Conservation (phyloP, 208 protist species). For the Leishmania gerbilli region DNA sequence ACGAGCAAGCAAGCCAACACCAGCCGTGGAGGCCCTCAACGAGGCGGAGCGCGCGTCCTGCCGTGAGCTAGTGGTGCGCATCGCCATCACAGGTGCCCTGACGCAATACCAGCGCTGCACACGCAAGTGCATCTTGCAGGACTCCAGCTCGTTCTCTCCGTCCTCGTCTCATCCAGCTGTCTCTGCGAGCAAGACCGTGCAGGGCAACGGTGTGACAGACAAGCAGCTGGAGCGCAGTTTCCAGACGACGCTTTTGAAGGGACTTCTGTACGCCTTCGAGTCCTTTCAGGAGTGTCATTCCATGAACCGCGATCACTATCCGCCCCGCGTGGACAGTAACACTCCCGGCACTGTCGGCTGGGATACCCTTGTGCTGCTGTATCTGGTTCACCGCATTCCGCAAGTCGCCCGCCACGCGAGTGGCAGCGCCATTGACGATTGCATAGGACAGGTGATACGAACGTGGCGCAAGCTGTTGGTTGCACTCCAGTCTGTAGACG, state of each 20-base stretch:
- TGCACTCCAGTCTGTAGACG: slow-evolving; percentile 72
- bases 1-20: slow-evolving; percentile 3
- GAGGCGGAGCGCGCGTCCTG: slow-evolving; percentile 50
- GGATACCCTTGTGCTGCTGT: slow-evolving; percentile 82
- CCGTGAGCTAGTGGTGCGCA: slow-evolving; percentile 51
- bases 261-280: slow-evolving; percentile 79
- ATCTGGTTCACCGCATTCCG: slow-evolving; percentile 81
- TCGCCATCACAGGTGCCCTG: slow-evolving; percentile 62
- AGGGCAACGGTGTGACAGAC: slow-evolving; percentile 2
- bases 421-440: slow-evolving; percentile 63
- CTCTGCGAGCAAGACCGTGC: neutral
- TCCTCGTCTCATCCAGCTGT: slow-evolving; percentile 1
- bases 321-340: slow-evolving; percentile 39
- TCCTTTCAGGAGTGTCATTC: slow-evolving; percentile 74
- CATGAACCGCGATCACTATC: slow-evolving; percentile 75
- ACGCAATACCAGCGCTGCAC: slow-evolving; percentile 37
- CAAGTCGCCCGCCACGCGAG: slow-evolving; percentile 63
- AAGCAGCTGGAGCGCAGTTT: slow-evolving; percentile 37
- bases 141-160: slow-evolving; percentile 1
- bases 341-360: slow-evolving; percentile 82
- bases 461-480: slow-evolving; percentile 82
- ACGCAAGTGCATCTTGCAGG: slow-evolving; percentile 18
- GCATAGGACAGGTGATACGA: slow-evolving; percentile 67
- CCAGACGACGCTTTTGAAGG: slow-evolving; percentile 59
- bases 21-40: slow-evolving; percentile 9